phyloP scores from a whole-genome alignment of 352 stramenopile genomes.

The Globisporangium nodosum region DNA sequence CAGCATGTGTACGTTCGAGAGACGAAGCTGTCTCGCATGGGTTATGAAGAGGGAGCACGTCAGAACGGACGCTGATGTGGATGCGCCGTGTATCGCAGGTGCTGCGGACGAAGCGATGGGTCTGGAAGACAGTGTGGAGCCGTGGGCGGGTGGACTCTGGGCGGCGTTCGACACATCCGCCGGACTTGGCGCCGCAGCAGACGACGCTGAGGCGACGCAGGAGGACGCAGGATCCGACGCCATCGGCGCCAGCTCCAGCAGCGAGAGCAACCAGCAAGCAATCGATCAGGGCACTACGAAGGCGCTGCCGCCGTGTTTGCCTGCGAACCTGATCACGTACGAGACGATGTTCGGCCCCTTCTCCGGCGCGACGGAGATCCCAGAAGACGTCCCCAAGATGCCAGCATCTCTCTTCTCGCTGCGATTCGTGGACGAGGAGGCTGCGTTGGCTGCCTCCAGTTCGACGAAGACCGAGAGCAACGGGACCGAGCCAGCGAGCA shows the following conservation, averaged over 20 bases:
- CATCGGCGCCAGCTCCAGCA: neutral
- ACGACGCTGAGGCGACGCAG: conserved; percentile 18
- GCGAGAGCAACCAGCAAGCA: neutral
- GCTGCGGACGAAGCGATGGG: conserved; percentile 93
- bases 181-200: conserved; percentile 14
- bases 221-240: conserved; percentile 5
- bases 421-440: conserved; percentile 26
- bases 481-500: neutral
- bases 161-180: conserved; percentile 34
- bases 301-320: conserved; percentile 20
- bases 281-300: neutral
- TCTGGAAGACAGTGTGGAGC: conserved; percentile 93
- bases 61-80: neutral
- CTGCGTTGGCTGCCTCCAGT: neutral
- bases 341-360: conserved; percentile 55
- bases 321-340: conserved; percentile 44
- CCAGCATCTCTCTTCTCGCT: conserved; percentile 46
- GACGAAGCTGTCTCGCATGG: neutral
- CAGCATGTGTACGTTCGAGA: conserved; percentile 31
- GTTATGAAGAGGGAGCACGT: neutral
- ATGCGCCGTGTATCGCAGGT: conserved; percentile 17
- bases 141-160: conserved; percentile 77
- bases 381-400: conserved; percentile 49
- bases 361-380: conserved; percentile 21
- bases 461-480: neutral